A percentile compares a stretch with the other conserved stretches of the same genome.
Evolutionary conservation across 176 grass and related monocot genomes (phyloP).

Genomic region (Juncus inflexus): DNA sequence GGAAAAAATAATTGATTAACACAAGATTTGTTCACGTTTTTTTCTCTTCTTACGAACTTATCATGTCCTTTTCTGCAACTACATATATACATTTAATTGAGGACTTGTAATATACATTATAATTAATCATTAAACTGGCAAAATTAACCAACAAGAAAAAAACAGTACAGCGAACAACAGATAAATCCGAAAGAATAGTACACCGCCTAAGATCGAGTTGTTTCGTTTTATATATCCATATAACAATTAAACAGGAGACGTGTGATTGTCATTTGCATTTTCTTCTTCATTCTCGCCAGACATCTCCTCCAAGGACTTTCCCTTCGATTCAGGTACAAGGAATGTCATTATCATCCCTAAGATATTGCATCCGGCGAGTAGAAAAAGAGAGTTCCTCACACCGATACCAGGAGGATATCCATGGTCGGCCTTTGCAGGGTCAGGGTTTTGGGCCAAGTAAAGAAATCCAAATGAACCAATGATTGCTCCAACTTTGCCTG

Average conservation of each 20-base stretch:
- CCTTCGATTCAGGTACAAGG: constrained; percentile 17
- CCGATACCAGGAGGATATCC: constrained; percentile 22
- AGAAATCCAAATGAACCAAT: constrained; percentile 26
- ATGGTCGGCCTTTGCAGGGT: constrained; percentile 15
- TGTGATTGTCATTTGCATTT: background rate
- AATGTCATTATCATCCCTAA: background rate
- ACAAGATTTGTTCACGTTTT: no score
- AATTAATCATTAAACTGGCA: no score
- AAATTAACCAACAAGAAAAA: no score
- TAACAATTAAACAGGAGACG: background rate
- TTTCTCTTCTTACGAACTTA: no score
- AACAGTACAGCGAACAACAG: no score
- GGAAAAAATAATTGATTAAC: no score
- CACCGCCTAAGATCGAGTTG: no score
- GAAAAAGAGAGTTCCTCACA: constrained; percentile 9
- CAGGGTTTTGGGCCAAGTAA: constrained; percentile 12
- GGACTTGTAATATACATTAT: no score
- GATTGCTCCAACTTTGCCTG: constrained; percentile 19
- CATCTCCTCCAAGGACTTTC: constrained; percentile 18
- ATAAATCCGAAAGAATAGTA: no score
- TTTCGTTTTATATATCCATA: no score
- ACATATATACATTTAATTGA: no score
- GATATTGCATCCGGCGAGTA: constrained; percentile 7
- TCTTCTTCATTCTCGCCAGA: constrained; percentile 1
- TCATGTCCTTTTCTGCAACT: no score